Base-by-base conservation (phyloP, 2,329 filamentous ascomycete species). In the Aspergillus tamarii region DNA sequence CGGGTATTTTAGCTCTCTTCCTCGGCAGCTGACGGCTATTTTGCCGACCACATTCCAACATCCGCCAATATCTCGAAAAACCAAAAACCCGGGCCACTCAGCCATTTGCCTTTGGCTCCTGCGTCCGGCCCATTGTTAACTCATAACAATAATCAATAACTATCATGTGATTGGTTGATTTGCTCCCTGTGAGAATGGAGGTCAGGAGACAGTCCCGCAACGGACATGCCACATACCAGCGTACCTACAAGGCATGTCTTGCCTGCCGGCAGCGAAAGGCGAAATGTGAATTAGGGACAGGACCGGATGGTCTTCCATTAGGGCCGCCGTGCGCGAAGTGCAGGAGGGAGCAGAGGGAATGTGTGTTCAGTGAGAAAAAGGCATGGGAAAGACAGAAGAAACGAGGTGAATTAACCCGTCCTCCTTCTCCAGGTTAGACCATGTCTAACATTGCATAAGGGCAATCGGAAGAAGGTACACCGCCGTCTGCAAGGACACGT, bases 161-260 rank as follows among this genome's bases (percentile, higher is more conserved):
- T 12, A 53, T 23, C 21, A 63, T 63, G 63, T 62, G 39, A 70
- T 70, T 69, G 66, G 67, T 58, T 52, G 52, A 46, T 41, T 23
- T 36, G 34, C 12, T 21, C 36, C 39, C 58, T 36, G 46, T 62
- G 46, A 65, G 43, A 23, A 72, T 72, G 70, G 70, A 72, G 54
- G 65, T 64, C 21, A 67, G 69, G 57, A 67, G 61, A 23, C 59
- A 57, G 34, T 67, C 66, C 46, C 65, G 66, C 56, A 52, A 60
- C 48, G 56, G 63, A 56, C 61, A 65, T 45, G 54, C 60, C 57
- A 69, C 71, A 58, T 84, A 83, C 70, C 81, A 84, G 72, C 82
- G 83, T 64, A 82, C 83, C 43, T 85, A 85, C 80, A 85, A 85
- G 72, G 83, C 83, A 26, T 85, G 83, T 71, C 80, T 84, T 62